Percentiles rank a stretch among this genome's conserved stretches.
These are phyloP conservation scores for Carex parvula DNA, from an alignment of 176 grass and related monocot genomes.

Conservation along the genomic window DNA sequence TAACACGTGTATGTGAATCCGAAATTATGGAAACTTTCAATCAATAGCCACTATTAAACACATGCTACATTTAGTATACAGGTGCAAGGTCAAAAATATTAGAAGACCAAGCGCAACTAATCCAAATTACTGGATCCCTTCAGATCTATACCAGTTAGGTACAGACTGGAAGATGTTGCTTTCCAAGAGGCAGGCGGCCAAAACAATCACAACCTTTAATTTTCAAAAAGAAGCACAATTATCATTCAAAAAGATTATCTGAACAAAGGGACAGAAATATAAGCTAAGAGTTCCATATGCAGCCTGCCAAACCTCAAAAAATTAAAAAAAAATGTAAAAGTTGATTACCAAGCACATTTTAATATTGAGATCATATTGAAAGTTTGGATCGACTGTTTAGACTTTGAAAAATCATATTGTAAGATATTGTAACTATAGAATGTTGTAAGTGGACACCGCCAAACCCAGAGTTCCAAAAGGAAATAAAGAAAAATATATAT, in stretches of 20 bases:
- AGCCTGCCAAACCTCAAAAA: background rate
- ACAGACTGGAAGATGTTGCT: background rate
- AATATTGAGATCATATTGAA: no score
- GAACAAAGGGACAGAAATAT: background rate
- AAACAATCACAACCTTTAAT: constrained; percentile 5
- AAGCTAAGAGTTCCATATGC: background rate
- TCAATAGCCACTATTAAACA: background rate
- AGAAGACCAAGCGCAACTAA: background rate
- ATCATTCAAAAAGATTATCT: background rate
- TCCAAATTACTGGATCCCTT: background rate
- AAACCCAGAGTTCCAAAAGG: background rate
- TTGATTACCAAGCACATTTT: no score
- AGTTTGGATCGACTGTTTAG: no score
- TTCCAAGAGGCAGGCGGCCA: background rate
- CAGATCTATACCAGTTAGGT: constrained; percentile 3
- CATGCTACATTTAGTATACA: background rate
- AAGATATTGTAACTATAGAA: no score
- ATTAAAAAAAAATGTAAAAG: no score
- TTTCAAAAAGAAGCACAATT: background rate
- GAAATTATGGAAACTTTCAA: background rate
- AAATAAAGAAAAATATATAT: background rate
- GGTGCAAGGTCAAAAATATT: background rate
- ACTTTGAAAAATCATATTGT: no score
- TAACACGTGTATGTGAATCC: background rate
- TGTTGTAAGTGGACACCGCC: background rate